A percentile compares a stretch with the other conserved stretches of the same genome.
Conservation (phyloP, 192 early-diverging fungal species). For the Anaeromyces robustus region DNA sequence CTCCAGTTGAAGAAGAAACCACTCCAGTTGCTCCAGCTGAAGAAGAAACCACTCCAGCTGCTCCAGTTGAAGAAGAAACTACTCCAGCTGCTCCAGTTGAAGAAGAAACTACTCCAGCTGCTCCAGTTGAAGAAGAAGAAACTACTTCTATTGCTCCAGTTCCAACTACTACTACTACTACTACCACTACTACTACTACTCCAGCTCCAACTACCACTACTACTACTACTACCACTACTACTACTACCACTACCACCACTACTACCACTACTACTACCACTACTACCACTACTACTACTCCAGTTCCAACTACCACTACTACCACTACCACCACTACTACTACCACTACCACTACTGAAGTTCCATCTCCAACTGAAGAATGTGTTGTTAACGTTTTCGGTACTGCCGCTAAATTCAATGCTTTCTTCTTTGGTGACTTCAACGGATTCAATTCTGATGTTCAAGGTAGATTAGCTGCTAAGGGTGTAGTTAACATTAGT, state of each 20-base stretch:
- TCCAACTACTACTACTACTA: not conserved
- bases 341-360: not conserved
- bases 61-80: too few relatives aligned
- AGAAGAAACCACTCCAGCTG: too few relatives aligned
- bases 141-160: too few relatives aligned
- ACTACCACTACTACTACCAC: not conserved
- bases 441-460: not conserved
- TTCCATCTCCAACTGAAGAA: not conserved
- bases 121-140: too few relatives aligned
- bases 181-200: not conserved
- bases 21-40: too few relatives aligned
- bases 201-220: not conserved
- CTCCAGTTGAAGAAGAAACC: too few relatives aligned
- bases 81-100: too few relatives aligned
- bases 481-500: not conserved
- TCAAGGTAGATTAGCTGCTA: not conserved
- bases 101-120: too few relatives aligned
- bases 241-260: not conserved
- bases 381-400: not conserved
- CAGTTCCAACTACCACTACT: not conserved
- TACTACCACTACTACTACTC: not conserved
- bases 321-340: not conserved
- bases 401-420: not conserved
- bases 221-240: not conserved
- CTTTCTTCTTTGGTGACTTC: not conserved